Evolutionary conservation across 768 basidiomycete species (phyloP).

Genomic region (Mycena crocata): DNA sequence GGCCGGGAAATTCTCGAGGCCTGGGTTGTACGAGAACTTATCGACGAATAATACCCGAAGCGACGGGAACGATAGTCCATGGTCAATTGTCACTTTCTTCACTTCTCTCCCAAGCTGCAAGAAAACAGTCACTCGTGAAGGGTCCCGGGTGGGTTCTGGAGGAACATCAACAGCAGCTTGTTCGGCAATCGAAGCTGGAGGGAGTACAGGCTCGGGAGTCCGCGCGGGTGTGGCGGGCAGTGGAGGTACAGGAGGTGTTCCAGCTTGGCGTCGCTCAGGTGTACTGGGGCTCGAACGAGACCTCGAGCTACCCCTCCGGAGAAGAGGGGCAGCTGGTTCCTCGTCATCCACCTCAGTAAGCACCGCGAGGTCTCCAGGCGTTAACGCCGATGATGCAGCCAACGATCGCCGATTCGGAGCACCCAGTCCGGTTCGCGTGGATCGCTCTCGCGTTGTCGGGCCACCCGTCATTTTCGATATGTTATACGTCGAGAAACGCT

Average conservation of each 20-base stretch:
- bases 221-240: conserved; percentile 58
- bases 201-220: conserved; percentile 50
- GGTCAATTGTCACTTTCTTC: conserved; percentile 84
- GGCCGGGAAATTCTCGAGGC: conserved; percentile 92
- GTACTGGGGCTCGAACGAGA: conserved; percentile 49
- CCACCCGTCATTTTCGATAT: conserved; percentile 91
- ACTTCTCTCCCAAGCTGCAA: conserved; percentile 92
- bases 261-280: conserved; percentile 48
- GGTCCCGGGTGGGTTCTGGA: conserved; percentile 34
- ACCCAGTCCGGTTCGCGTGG: conserved; percentile 49
- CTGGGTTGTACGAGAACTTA: conserved; percentile 94
- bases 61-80: conserved; percentile 75
- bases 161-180: conserved; percentile 24
- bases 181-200: conserved; percentile 22
- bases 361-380: conserved; percentile 77
- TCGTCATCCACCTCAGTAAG: conserved; percentile 83
- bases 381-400: conserved; percentile 70
- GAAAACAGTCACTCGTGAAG: conserved; percentile 76
- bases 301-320: conserved; percentile 40
- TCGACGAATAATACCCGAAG: conserved; percentile 93
- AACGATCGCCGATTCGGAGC: conserved; percentile 76
- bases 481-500: conserved; percentile 95
- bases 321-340: conserved; percentile 42
- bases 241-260: conserved; percentile 58
- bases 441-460: conserved; percentile 59